Evolutionary conservation across 305 asterid species (phyloP).

Genomic region (Fraxinus paxiana): DNA sequence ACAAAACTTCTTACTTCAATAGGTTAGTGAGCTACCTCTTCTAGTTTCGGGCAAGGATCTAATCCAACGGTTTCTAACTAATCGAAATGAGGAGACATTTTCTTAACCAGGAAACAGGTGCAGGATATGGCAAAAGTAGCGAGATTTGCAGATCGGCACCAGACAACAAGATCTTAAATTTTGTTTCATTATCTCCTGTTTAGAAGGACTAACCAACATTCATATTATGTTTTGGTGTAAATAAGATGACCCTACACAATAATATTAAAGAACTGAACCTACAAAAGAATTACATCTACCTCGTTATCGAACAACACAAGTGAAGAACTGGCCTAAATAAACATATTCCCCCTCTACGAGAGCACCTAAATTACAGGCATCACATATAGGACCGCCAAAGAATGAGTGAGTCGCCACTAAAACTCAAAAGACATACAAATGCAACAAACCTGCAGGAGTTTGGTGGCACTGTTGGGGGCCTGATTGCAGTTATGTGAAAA

Average conservation of each 20-base stretch:
- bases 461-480: conserved; percentile 97
- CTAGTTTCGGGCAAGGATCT: neutral
- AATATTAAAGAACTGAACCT: neutral
- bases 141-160: neutral
- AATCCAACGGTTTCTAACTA: neutral
- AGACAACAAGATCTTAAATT: neutral
- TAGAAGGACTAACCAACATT: neutral
- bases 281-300: neutral
- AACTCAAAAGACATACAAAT: neutral
- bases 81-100: neutral
- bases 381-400: neutral
- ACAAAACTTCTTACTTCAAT: neutral
- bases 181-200: neutral
- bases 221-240: neutral
- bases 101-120: neutral
- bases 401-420: neutral
- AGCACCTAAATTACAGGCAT: neutral
- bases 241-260: neutral
- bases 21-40: neutral
- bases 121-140: neutral
- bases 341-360: neutral
- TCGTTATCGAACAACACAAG: neutral
- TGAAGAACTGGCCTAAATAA: neutral
- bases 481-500: conserved; percentile 79
- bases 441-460: conserved; percentile 87